Base-by-base conservation (phyloP, 2,329 filamentous ascomycete genomes). In the Penicillium sp. region DNA sequence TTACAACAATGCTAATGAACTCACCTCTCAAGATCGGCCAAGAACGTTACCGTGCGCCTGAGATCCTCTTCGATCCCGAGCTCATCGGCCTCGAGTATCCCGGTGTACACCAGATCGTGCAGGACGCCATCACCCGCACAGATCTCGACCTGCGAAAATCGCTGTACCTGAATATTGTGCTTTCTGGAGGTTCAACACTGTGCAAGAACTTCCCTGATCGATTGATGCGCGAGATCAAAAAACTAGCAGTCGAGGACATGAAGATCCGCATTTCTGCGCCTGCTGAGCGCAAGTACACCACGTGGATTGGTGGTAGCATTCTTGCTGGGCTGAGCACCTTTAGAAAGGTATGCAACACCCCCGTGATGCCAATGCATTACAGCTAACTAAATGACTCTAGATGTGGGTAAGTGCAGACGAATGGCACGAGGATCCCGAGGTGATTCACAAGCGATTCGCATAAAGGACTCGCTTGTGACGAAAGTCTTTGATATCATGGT, bases 391-490 rank as follows among this genome's bases (percentile, higher is more conserved):
- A 9, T 8, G 9, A 31, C 21, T 34, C 32, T 72, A 96, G 93
- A 99, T 99, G 94, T 97, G 94, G 91, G 94, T 99, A 69, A 96
- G 91, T 77, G 93, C 96, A 72, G 94, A 97, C 71, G 94, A 99
- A 80, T 99, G 94, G 94, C 94, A 99, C 74, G 94, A 99, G 82
- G 96, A 99, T 72, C 94, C 94, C 18, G 93, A 99, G 71, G 94
- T 99, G 68, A 97, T 99, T 71, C 93, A 97, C 77, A 94, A 91
- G 70, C 97, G 96, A 77, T 96, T 97, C 75, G 92, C 91, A 68
- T 97, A 82, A 74, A 48, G 15, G 21, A 35, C 38, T 34, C 16
- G 15, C 21, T 25, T 25, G 16, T 37, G 31, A 32, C 37, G 9
- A 35, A 40, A 27, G 34, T 39, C 47, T 29, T 46, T 23, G 25